phyloP scores from a whole-genome alignment of 1,139 yeast genomes.

The Candida albicans region DNA sequence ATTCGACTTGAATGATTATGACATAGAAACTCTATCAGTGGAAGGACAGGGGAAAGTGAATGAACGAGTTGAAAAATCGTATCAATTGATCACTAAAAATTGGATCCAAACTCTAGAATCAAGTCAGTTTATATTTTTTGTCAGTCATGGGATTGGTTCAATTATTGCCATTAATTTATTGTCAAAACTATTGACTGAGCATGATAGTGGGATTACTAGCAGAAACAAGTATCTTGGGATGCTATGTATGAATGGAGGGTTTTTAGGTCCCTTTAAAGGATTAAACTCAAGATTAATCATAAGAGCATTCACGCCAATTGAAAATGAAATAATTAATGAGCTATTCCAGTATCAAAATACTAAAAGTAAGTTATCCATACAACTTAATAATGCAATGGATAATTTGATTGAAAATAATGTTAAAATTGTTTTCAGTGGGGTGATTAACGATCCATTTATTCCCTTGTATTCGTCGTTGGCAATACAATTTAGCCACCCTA shows the following conservation, averaged over 20 bases:
- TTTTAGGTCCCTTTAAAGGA: slow-evolving; percentile 45
- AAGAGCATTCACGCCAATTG: slow-evolving; percentile 45
- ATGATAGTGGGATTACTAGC: slow-evolving; percentile 14
- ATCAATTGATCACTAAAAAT: slow-evolving; percentile 38
- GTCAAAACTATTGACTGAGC: slow-evolving; percentile 25
- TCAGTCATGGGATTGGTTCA: slow-evolving; percentile 47
- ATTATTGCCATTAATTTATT: slow-evolving; percentile 47
- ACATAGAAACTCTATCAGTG: slow-evolving; percentile 48
- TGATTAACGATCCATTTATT: slow-evolving; percentile 45
- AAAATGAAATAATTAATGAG: slow-evolving; percentile 51
- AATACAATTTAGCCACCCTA: slow-evolving; percentile 50
- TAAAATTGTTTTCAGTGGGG: slow-evolving; percentile 51
- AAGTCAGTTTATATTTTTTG: slow-evolving; percentile 45
- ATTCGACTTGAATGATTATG: slow-evolving; percentile 21
- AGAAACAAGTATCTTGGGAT: slow-evolving; percentile 25
- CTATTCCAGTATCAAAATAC: slow-evolving; percentile 47
- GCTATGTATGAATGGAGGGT: slow-evolving; percentile 49
- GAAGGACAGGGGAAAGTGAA: slow-evolving; percentile 54
- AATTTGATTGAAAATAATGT: slow-evolving; percentile 40
- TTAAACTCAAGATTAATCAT: slow-evolving; percentile 47
- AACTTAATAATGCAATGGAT: slow-evolving; percentile 33
- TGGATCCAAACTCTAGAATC: slow-evolving; percentile 39
- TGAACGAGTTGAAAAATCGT: slow-evolving; percentile 34
- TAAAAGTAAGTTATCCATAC: slow-evolving; percentile 30
- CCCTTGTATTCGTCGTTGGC: slow-evolving; percentile 48